Conservation (phyloP, 805 yeast species). For the Saturnispora halmiae region DNA sequence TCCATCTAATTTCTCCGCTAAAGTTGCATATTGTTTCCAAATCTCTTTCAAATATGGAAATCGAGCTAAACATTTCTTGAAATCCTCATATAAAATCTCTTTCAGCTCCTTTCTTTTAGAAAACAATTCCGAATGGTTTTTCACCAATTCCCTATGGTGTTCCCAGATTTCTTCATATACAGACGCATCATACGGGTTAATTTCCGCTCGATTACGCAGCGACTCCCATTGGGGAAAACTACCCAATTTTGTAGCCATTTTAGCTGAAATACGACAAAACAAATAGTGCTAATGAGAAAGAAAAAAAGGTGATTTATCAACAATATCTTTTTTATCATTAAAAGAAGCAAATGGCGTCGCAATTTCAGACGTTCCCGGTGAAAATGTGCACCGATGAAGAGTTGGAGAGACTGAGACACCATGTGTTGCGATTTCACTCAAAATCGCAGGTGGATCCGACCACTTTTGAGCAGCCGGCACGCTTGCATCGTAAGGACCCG, state of each 20-base stretch:
- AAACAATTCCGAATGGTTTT: conserved; percentile 16
- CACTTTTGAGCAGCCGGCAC: conserved; percentile 67
- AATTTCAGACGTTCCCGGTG: conserved; percentile 7
- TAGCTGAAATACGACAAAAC: not conserved
- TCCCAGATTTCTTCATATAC: conserved; percentile 23
- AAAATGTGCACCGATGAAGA: conserved; percentile 9
- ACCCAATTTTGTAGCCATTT: not conserved
- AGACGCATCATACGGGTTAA: conserved; percentile 18
- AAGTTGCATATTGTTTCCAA: conserved; percentile 55
- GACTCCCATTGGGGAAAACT: conserved; percentile 26
- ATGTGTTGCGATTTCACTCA: conserved; percentile 6
- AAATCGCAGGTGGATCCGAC: conserved; percentile 48
- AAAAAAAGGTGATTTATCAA: not conserved
- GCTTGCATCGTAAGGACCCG: conserved; percentile 91
- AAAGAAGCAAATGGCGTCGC: not conserved
- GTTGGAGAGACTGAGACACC: conserved; percentile 2
- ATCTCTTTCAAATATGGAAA: conserved; percentile 52
- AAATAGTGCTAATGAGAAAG: too few relatives aligned
- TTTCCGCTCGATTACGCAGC: conserved; percentile 16
- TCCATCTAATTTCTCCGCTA: conserved; percentile 51
- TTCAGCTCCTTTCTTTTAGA: conserved; percentile 15
- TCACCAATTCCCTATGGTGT: conserved; percentile 20
- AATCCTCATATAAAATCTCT: conserved; percentile 22
- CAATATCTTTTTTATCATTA: not conserved
- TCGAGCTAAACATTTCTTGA: conserved; percentile 36